Evolutionary conservation across 2,329 filamentous ascomycete species (phyloP).

Genomic region (Aspergillus fructus): DNA sequence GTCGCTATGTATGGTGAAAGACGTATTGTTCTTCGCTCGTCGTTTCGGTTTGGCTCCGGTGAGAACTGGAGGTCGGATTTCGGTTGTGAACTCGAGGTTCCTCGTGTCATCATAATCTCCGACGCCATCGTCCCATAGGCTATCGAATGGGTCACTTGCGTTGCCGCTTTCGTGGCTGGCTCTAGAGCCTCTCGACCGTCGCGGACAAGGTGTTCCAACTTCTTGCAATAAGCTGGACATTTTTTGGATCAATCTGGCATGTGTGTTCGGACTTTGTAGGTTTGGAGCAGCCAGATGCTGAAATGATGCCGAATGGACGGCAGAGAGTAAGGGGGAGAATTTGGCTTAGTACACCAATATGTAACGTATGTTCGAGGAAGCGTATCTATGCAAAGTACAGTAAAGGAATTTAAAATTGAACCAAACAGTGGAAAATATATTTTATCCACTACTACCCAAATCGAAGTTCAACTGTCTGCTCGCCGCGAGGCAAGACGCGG

Average conservation of each 20-base stretch:
- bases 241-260: background rate
- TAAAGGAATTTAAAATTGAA: background rate
- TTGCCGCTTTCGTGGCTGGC: slow-evolving; percentile 16
- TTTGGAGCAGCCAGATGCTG: background rate
- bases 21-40: slow-evolving; percentile 24
- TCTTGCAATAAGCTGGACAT: slow-evolving; percentile 29
- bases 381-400: background rate
- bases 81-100: slow-evolving; percentile 43
- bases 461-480: background rate
- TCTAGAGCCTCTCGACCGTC: slow-evolving; percentile 22
- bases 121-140: slow-evolving; percentile 26
- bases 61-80: slow-evolving; percentile 32
- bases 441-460: background rate
- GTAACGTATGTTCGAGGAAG: background rate
- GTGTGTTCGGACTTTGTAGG: background rate
- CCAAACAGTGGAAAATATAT: background rate
- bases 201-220: slow-evolving; percentile 35
- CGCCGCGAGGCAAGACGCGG: background rate
- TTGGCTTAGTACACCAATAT: background rate
- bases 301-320: background rate
- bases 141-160: slow-evolving; percentile 21
- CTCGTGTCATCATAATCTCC: slow-evolving; percentile 34
- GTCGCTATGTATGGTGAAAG: slow-evolving; percentile 44
- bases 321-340: background rate
- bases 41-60: slow-evolving; percentile 30